phyloP scores from a whole-genome alignment of 805 yeast species.

The Blastobotrys terrestris region DNA sequence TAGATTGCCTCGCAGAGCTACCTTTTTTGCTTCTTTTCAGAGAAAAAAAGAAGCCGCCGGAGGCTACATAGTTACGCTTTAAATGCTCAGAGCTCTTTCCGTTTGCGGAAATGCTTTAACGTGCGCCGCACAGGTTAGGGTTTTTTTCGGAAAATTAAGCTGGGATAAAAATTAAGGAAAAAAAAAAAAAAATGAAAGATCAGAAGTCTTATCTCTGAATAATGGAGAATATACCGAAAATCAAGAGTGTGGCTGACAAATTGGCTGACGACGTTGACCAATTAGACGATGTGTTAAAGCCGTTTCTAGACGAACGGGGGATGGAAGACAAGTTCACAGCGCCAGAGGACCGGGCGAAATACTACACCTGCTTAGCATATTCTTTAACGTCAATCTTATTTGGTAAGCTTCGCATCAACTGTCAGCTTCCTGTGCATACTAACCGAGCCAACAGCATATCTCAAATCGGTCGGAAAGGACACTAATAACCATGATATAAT shows the following conservation, averaged over 20 bases:
- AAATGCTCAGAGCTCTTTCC: no score
- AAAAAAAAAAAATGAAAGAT: neutral
- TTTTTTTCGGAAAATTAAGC: neutral
- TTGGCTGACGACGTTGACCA: conserved; percentile 16
- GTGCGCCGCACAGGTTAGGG: neutral
- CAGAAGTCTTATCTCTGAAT: neutral
- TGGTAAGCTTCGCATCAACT: conserved; percentile 10
- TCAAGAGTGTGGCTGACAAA: conserved; percentile 15
- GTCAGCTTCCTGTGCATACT: neutral
- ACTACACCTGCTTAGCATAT: conserved; percentile 18
- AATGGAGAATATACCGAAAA: conserved; percentile 17
- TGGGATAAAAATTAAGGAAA: neutral
- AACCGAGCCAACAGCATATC: conserved; percentile 24
- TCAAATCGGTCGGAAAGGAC: conserved; percentile 53
- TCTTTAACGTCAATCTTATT: conserved; percentile 19
- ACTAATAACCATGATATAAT: conserved; percentile 55
- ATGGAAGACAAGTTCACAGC: conserved; percentile 12
- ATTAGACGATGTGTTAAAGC: conserved; percentile 12
- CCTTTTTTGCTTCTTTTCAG: no score
- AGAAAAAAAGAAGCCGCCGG: no score
- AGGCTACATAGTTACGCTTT: no score
- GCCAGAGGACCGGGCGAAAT: conserved; percentile 19
- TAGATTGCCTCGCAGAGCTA: no score
- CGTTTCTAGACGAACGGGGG: conserved; percentile 13
- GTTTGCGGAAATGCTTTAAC: neutral